A percentile compares a stretch with the other conserved stretches of the same genome.
These are phyloP conservation scores for Musa acuminata DNA, from an alignment of 176 grass and related monocot genomes.

Conservation along the genomic window DNA sequence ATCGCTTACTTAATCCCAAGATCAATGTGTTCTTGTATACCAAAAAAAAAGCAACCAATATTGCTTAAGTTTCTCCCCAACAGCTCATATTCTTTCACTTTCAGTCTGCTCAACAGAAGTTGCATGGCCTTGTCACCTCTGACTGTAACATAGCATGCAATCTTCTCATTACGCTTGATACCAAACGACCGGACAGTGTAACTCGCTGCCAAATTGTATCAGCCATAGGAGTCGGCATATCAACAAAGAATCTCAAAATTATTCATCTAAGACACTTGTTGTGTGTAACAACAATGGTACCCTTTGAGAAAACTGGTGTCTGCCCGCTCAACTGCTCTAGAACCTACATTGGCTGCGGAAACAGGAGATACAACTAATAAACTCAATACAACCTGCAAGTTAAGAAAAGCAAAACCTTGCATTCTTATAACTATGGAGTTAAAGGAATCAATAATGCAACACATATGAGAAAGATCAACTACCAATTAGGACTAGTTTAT, in stretches of 20 bases:
- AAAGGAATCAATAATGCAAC: too few relatives aligned
- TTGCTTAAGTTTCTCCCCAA: neutral
- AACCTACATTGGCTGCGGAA: slow-evolving; percentile 27
- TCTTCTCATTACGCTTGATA: neutral
- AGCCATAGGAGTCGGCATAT: neutral
- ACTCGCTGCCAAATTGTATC: neutral
- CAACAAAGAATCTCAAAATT: neutral
- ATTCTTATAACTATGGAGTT: neutral
- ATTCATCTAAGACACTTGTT: neutral
- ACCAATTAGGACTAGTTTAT: too few relatives aligned
- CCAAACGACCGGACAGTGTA: neutral
- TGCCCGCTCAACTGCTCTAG: neutral
- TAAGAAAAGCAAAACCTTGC: neutral
- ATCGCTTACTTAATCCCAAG: neutral
- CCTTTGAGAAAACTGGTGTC: slow-evolving; percentile 38
- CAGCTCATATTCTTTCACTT: neutral
- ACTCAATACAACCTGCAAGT: too few relatives aligned
- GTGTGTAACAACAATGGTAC: neutral
- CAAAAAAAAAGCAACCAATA: neutral
- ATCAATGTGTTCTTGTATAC: neutral
- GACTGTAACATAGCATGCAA: neutral
- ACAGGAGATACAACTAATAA: neutral
- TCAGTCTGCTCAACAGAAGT: too few relatives aligned
- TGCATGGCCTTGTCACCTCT: too few relatives aligned
- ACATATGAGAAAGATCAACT: too few relatives aligned